Percentiles rank a stretch among this genome's conserved stretches.
These are phyloP conservation scores for Bisporella sp. DNA, from an alignment of 2,329 filamentous ascomycete genomes.

Conservation along the genomic window DNA sequence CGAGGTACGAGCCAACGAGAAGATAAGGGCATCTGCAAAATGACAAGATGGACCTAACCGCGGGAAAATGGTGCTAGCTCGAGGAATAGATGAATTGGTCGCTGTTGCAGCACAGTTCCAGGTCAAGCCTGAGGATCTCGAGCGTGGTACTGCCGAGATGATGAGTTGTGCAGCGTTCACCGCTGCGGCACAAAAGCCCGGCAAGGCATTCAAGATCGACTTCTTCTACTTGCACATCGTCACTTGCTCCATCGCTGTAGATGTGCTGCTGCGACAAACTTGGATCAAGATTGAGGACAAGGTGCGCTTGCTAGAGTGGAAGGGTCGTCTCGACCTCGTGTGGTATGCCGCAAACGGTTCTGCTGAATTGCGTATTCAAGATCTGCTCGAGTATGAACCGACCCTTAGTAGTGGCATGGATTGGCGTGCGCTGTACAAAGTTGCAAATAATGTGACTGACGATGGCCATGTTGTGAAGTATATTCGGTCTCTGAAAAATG, in stretches of 20 bases:
- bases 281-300: background rate
- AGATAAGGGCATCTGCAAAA: background rate
- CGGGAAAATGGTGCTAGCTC: background rate
- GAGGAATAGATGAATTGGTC: background rate
- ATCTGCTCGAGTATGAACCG: constrained; percentile 51
- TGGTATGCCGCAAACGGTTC: background rate
- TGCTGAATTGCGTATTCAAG: background rate
- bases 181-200: background rate
- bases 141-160: background rate
- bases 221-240: background rate
- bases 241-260: background rate
- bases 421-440: background rate
- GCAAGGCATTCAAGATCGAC: background rate
- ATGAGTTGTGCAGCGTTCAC: background rate
- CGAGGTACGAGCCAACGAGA: background rate
- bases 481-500: constrained; percentile 59
- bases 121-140: background rate
- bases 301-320: constrained; percentile 14
- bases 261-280: background rate
- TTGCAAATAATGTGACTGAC: constrained; percentile 36
- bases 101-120: background rate
- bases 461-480: constrained; percentile 78
- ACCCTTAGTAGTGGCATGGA: constrained; percentile 10
- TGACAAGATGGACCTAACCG: background rate
- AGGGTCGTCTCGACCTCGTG: constrained; percentile 26